A percentile compares a stretch with the other conserved stretches of the same genome.
These are phyloP conservation scores for Combretum micranthum DNA, from an alignment of 345 rosid genomes.

Conservation along the genomic window DNA sequence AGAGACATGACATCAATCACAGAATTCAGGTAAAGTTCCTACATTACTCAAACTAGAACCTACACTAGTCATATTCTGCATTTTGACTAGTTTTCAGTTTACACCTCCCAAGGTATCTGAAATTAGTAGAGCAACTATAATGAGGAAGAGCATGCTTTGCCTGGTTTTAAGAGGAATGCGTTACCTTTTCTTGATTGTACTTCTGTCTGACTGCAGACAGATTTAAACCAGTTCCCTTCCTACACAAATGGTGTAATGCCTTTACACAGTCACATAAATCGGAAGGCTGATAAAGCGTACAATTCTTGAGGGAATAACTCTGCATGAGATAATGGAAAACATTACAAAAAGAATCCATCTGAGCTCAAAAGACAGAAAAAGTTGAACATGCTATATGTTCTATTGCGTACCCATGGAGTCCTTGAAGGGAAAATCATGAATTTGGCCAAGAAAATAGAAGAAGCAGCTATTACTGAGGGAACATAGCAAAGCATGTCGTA, in stretches of 20 bases:
- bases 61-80: too few relatives aligned
- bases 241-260: constrained; percentile 58
- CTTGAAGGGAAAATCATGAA: constrained; percentile 58
- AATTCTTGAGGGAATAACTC: constrained; percentile 75
- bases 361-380: too few relatives aligned
- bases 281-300: constrained; percentile 62
- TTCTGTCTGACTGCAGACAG: constrained; percentile 79
- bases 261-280: constrained; percentile 60
- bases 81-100: too few relatives aligned
- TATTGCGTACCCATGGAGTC: constrained; percentile 72
- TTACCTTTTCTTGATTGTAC: constrained; percentile 85
- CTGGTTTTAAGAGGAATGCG: neutral
- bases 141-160: neutral
- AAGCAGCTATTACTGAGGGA: constrained; percentile 84
- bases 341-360: too few relatives aligned
- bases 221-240: constrained; percentile 31
- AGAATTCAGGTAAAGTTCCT: too few relatives aligned
- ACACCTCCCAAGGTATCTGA: too few relatives aligned
- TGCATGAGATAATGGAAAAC: constrained; percentile 19
- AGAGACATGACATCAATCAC: too few relatives aligned
- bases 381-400: too few relatives aligned
- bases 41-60: too few relatives aligned
- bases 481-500: constrained; percentile 64
- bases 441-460: constrained; percentile 82
- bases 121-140: neutral